These are phyloP conservation scores for Xylariaceae sp. DNA, from an alignment of 2,329 filamentous ascomycete species.

Conservation along the genomic window DNA sequence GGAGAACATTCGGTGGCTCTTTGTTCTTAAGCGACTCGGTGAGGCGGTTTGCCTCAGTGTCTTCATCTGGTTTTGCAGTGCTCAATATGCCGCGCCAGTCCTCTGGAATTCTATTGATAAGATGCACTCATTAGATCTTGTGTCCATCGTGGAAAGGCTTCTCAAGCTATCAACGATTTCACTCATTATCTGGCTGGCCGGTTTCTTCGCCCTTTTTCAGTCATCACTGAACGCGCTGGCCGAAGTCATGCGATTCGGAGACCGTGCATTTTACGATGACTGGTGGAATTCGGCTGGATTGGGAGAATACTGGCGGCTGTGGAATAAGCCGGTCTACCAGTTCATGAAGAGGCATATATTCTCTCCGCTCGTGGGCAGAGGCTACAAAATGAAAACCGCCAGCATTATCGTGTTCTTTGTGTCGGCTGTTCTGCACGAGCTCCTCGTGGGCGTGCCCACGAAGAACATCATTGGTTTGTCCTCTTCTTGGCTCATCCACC, in stretches of 20 bases:
- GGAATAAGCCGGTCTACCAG: slow-evolving; percentile 97
- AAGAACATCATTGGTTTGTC: slow-evolving; percentile 86
- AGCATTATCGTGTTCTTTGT: slow-evolving; percentile 85
- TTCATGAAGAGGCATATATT: slow-evolving; percentile 97
- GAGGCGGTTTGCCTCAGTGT: slow-evolving; percentile 80
- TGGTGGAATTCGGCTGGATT: slow-evolving; percentile 97
- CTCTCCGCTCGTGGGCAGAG: slow-evolving; percentile 82
- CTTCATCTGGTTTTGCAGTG: slow-evolving; percentile 94
- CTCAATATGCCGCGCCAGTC: slow-evolving; percentile 91
- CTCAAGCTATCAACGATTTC: slow-evolving; percentile 97
- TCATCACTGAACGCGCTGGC: slow-evolving; percentile 89
- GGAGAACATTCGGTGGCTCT: slow-evolving; percentile 80
- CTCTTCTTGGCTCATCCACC: not conserved
- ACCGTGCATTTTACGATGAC: slow-evolving; percentile 93
- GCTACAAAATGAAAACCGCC: slow-evolving; percentile 73
- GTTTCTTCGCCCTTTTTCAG: slow-evolving; percentile 97
- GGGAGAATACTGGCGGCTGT: slow-evolving; percentile 89
- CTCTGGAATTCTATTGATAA: slow-evolving; percentile 89
- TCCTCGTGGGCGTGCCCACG: slow-evolving; percentile 91
- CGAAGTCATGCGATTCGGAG: slow-evolving; percentile 87
- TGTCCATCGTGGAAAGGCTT: slow-evolving; percentile 84
- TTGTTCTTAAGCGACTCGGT: slow-evolving; percentile 80
- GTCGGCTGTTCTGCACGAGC: slow-evolving; percentile 87
- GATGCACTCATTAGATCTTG: slow-evolving; percentile 78
- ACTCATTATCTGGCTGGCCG: slow-evolving; percentile 94